Evolutionary conservation across 495 filamentous ascomycete species (phyloP).

Genomic region (Margaritispora aquatica): DNA sequence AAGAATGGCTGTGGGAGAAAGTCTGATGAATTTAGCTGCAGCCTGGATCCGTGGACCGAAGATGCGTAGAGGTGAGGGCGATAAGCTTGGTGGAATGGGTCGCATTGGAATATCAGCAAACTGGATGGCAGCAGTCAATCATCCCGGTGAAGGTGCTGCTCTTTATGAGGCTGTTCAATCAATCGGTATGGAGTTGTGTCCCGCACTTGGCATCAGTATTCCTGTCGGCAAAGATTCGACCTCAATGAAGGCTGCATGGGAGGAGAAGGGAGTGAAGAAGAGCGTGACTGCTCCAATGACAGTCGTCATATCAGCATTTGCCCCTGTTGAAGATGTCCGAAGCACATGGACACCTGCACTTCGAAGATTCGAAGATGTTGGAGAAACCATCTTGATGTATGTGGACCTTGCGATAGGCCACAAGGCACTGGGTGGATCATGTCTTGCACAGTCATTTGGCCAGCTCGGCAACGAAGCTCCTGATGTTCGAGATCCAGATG

Average conservation of each 20-base stretch:
- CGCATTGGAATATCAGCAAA: constrained; percentile 88
- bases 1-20: constrained; percentile 93
- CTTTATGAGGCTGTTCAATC: constrained; percentile 93
- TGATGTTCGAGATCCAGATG: constrained; percentile 73
- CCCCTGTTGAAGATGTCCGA: constrained; percentile 67
- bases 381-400: constrained; percentile 83
- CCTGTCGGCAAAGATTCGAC: constrained; percentile 98
- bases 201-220: constrained; percentile 79
- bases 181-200: constrained; percentile 79
- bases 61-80: background rate
- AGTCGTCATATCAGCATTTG: constrained; percentile 84
- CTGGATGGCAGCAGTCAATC: constrained; percentile 96
- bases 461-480: constrained; percentile 80
- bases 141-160: constrained; percentile 88
- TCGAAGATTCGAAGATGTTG: constrained; percentile 75
- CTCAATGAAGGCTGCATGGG: constrained; percentile 98
- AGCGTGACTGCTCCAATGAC: constrained; percentile 91
- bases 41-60: constrained; percentile 52
- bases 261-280: constrained; percentile 58
- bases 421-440: constrained; percentile 83
- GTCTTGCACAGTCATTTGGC: constrained; percentile 86
- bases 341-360: constrained; percentile 93
- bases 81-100: constrained; percentile 52
- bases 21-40: constrained; percentile 85
- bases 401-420: constrained; percentile 78